Evolutionary conservation across 805 yeast genomes (phyloP).

Genomic region (Teunomyces gatunensis): DNA sequence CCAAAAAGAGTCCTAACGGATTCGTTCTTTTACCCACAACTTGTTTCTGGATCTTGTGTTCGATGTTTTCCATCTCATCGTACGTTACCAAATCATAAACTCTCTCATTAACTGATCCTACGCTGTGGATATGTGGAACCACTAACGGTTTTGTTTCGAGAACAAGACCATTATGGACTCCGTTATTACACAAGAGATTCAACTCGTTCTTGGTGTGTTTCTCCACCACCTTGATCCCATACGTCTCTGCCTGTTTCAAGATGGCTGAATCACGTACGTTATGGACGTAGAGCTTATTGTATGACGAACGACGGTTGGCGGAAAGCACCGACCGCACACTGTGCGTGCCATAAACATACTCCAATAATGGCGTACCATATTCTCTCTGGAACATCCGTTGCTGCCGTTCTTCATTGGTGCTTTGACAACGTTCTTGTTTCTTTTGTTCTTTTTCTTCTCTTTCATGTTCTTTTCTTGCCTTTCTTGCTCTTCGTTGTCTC

Average conservation of each 20-base stretch:
- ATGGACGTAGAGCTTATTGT: conserved; percentile 50
- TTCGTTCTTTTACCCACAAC: conserved; percentile 9
- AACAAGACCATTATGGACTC: conserved; percentile 79
- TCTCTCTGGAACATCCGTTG: not conserved
- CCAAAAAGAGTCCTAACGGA: conserved; percentile 75
- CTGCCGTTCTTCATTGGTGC: not conserved
- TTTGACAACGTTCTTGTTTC: not conserved
- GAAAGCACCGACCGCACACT: conserved; percentile 69
- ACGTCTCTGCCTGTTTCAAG: conserved; percentile 41
- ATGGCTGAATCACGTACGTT: conserved; percentile 44
- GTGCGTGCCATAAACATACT: conserved; percentile 74
- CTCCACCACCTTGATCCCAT: conserved; percentile 35
- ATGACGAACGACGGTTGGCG: conserved; percentile 52
- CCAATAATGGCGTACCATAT: conserved; percentile 25
- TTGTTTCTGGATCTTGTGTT: conserved; percentile 11
- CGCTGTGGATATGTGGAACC: conserved; percentile 23
- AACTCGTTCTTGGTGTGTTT: conserved; percentile 49
- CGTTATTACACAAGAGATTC: conserved; percentile 59
- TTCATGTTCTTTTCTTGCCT: conserved; percentile 21
- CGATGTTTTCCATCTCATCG: conserved; percentile 17
- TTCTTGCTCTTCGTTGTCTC: conserved; percentile 28
- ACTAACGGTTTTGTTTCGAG: conserved; percentile 59
- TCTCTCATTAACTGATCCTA: conserved; percentile 19
- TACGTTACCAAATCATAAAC: conserved; percentile 17
- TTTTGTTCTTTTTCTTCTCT: conserved; percentile 7